A percentile compares a stretch with the other conserved stretches of the same genome.
These are phyloP conservation scores for Perkinsus marinus DNA, from an alignment of 169 alveolate genomes.

Conservation along the genomic window DNA sequence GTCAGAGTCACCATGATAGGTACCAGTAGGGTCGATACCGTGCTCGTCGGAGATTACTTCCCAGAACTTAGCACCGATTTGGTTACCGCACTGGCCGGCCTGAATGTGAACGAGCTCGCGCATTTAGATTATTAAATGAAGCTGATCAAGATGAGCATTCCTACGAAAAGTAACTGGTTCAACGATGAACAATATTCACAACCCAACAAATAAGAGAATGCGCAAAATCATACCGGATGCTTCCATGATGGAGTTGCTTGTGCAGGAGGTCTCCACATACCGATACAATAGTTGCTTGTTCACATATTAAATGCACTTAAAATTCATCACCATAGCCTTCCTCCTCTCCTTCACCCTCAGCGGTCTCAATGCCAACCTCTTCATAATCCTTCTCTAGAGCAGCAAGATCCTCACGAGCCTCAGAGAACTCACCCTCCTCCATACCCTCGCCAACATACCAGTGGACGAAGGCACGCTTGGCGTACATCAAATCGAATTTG, in stretches of 20 bases:
- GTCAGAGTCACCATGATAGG: conserved; percentile 92
- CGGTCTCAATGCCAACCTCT: conserved; percentile 16
- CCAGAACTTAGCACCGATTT: conserved; percentile 97
- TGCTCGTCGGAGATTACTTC: conserved; percentile 97
- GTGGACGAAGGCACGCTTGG: conserved; percentile 89
- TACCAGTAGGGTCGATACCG: conserved; percentile 89
- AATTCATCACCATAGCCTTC: conserved; percentile 55
- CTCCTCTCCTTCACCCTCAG: conserved; percentile 77
- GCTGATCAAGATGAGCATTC: no score
- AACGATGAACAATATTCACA: no score
- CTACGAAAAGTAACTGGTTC: no score
- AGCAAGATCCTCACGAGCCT: conserved; percentile 90
- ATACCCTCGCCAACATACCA: conserved; percentile 92
- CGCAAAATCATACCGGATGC: no score
- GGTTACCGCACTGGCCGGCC: conserved; percentile 99
- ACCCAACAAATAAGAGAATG: no score
- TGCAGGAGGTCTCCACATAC: no score
- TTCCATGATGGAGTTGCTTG: no score
- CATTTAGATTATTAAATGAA: conserved; percentile 43
- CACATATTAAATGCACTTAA: not conserved
- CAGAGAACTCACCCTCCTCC: conserved; percentile 87
- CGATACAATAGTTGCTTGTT: no score
- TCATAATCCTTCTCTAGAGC: conserved; percentile 87
- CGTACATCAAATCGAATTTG: conserved; percentile 81
- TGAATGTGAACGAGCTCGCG: conserved; percentile 96